Base-by-base conservation (phyloP, 2,329 filamentous ascomycete genomes). In the Fusarium sp. region DNA sequence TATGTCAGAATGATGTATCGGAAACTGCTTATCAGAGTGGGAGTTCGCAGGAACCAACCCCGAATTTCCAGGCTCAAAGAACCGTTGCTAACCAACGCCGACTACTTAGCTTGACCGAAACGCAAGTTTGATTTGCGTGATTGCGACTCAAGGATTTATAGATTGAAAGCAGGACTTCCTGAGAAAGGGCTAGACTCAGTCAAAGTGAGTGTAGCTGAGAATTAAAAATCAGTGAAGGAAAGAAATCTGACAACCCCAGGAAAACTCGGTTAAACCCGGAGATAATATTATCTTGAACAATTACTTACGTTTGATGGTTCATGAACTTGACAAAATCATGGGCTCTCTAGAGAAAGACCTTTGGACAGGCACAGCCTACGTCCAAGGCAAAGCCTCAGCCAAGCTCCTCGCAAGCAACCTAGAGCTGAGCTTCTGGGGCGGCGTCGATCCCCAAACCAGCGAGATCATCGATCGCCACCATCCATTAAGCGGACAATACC, bases 401-500 rank as follows among this genome's bases (percentile, higher is more conserved):
- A 63, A 62, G 14, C 66, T 81, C 2, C 49, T 80, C 3, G 64
- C 73, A 13, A 68, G 73, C 20, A 48, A 68, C 7, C 53, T 71
- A 3, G 70, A 73, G 9, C 67, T 84, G 20, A 84, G 82, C 70
- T 84, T 84, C 71, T 83, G 80, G 82, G 80, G 80, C 9, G 83
- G 83, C 0, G 78, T 83, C 2, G 67, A 81, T 39, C 73, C 79
- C 2, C 54, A 74, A 5, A 82, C 78, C 1, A 81, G 83, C 35
- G 63, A 76, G 14, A 73, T 84, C 1, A 78, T 83, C 45, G 83
- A 84, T 54, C 75, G 73, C 2, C 80, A 82, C 39, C 82, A 84
- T 53, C 79, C 79, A 0, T 67, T 84, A 3, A 67, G 65, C 8
- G 80, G 81, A 0, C 33, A 71, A 7, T 64, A 48, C 17, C 56